Conservation (phyloP, 768 basidiomycete species). For the Russula brevipes region DNA sequence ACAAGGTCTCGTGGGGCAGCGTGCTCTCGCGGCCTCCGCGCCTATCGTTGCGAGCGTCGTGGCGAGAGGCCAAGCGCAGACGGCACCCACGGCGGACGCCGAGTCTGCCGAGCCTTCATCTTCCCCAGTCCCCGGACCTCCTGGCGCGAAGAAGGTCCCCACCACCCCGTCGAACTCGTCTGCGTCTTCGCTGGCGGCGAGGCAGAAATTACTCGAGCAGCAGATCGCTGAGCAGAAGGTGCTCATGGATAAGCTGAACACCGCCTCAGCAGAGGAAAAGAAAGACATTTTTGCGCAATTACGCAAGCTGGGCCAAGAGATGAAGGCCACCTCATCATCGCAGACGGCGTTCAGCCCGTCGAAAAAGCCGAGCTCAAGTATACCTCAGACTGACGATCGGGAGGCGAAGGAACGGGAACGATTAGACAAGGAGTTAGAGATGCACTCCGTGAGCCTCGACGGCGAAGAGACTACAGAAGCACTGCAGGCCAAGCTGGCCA, state of each 20-base stretch:
- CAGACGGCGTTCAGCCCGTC: constrained; percentile 29
- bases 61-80: constrained; percentile 32
- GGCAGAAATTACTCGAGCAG: constrained; percentile 71
- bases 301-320: constrained; percentile 73
- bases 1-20: constrained; percentile 71
- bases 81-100: constrained; percentile 26
- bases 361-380: constrained; percentile 27
- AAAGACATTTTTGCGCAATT: constrained; percentile 71
- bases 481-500: constrained; percentile 67
- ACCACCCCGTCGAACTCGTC: constrained; percentile 29
- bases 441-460: constrained; percentile 44
- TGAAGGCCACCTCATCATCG: constrained; percentile 45
- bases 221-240: constrained; percentile 87
- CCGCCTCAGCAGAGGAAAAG: constrained; percentile 66
- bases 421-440: constrained; percentile 81
- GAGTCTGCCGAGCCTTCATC: constrained; percentile 27
- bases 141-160: constrained; percentile 37
- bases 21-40: constrained; percentile 78
- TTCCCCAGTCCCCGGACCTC: constrained; percentile 29
- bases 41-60: constrained; percentile 63
- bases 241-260: constrained; percentile 64
- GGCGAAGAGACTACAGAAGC: constrained; percentile 59
- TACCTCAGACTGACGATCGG: constrained; percentile 38
- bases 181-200: constrained; percentile 56
- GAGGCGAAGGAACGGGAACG: constrained; percentile 57